Conservation (phyloP, 176 grass and related monocot species). For the Carex cristatella region DNA sequence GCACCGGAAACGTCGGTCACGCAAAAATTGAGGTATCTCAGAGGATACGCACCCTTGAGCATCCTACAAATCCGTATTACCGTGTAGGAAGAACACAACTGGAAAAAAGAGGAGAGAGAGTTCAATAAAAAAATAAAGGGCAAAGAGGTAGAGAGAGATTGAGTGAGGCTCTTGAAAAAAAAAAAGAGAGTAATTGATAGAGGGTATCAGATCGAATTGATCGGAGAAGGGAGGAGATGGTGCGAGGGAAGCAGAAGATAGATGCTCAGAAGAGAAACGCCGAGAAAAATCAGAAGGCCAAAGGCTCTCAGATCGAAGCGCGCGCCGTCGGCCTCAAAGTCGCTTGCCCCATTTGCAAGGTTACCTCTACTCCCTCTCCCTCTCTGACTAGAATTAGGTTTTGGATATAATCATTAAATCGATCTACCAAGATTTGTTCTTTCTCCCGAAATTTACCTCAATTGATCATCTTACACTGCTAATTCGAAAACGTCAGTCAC, state of each 20-base stretch:
- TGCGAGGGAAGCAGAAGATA: slow-evolving; percentile 98
- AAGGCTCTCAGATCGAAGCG: slow-evolving; percentile 91
- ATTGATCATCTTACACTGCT: neutral
- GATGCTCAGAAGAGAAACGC: slow-evolving; percentile 80
- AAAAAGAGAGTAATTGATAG: neutral
- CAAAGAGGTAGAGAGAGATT: neutral
- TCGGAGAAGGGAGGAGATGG: slow-evolving; percentile 41
- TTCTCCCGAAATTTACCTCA: neutral
- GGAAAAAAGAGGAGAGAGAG: neutral
- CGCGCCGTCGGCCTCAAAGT: slow-evolving; percentile 86
- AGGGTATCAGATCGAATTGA: neutral
- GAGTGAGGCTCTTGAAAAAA: neutral
- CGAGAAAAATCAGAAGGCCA: slow-evolving; percentile 85
- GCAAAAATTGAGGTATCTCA: too few species aligned
- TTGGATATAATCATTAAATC: neutral
- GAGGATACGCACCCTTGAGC: too few species aligned
- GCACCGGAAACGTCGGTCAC: too few species aligned
- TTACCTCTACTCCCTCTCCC: neutral
- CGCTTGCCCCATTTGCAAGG: slow-evolving; percentile 94
- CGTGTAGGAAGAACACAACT: neutral
- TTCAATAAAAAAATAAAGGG: neutral
- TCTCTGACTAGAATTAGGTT: neutral
- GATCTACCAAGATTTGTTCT: neutral
- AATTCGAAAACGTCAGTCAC: neutral
- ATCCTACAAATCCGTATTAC: neutral